Evolutionary conservation across 2,329 filamentous ascomycete genomes (phyloP), one percentile per base, ranked within the genome.

Genomic region (Paracorniculantispora psalliotae): DNA sequence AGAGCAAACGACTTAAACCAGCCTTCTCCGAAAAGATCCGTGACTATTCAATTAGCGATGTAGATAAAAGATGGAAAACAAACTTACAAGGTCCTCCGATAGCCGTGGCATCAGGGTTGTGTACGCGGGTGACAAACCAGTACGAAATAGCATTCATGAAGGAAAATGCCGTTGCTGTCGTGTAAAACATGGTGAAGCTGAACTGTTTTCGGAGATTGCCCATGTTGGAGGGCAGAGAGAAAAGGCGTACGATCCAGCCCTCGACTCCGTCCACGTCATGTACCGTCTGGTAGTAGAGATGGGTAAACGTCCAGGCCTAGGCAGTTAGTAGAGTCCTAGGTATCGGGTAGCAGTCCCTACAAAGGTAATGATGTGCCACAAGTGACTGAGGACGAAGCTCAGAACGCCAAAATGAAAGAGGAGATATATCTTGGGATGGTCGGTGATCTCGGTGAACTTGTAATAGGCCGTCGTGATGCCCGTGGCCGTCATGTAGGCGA

Each of bases 141-240:
- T 81, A 83, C 28, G 80, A 72, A 59, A 76, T 68, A 13, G 77
- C 77, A 63, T 81, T 82, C 69, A 80, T 74, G 59, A 82, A 77
- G 21, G 73, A 66, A 57, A 79, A 80, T 23, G 81, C 76, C 19
- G 75, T 74, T 1, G 74, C 70, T 12, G 73, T 63, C 1, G 76
- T 77, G 67, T 81, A 81, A 67, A 80, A 81, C 66, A 82, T 60
- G 59, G 77, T 80, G 64, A 82, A 82, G 64, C 73, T 72, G 63
- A 78, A 77, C 26, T 76, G 76, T 41, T 76, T 75, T 39, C 72
- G 70, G n/a, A 72, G 72, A 53, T 66, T 73, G 8, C 66, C 68
- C 62, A 75, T 73, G 61, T 78, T 72, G 47, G 68, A 67, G 1
- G 80, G 77, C 10, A 81, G 73, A 2, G 79, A 80, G 66, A 82